Percentiles rank a stretch among this genome's conserved stretches.
These are phyloP conservation scores for Neoboletus brunneissimus DNA, from an alignment of 768 basidiomycete genomes.

Conservation along the genomic window DNA sequence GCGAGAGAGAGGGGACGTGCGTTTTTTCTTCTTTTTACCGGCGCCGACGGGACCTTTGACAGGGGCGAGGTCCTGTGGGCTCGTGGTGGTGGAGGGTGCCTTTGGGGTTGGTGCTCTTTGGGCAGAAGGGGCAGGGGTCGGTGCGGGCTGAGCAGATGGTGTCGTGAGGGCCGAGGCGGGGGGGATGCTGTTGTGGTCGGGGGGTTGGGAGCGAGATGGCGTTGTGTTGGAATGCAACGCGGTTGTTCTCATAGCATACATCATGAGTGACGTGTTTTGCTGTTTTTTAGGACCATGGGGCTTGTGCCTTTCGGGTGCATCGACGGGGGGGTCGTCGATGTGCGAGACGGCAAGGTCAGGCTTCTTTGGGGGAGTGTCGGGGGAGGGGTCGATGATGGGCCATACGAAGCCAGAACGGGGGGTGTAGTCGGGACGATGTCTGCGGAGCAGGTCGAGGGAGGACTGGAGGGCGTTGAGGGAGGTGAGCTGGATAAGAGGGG, in stretches of 20 bases:
- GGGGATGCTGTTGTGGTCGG: constrained; percentile 26
- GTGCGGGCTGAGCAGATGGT: constrained; percentile 27
- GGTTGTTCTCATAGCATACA: constrained; percentile 79
- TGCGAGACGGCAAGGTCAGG: constrained; percentile 27
- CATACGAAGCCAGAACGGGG: constrained; percentile 82
- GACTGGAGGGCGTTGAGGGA: constrained; percentile 69
- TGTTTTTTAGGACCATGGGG: constrained; percentile 46
- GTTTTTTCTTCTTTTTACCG: constrained; percentile 76
- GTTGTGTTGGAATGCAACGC: constrained; percentile 63
- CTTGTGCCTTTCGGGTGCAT: constrained; percentile 23
- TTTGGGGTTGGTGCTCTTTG: constrained; percentile 33
- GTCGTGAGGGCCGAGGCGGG: constrained; percentile 26
- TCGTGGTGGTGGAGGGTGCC: constrained; percentile 32
- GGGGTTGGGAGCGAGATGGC: constrained; percentile 39
- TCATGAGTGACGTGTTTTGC: constrained; percentile 65
- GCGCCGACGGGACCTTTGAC: constrained; percentile 48
- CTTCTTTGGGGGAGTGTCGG: constrained; percentile 44
- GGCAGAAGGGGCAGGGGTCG: constrained; percentile 36
- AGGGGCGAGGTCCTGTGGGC: constrained; percentile 43
- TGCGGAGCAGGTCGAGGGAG: constrained; percentile 71
- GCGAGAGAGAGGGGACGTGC: constrained; percentile 36
- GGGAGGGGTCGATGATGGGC: constrained; percentile 67
- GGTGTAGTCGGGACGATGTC: constrained; percentile 76
- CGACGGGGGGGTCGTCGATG: constrained; percentile 20
- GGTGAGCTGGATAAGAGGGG: constrained; percentile 47